These are phyloP conservation scores for Thermochaetoides dissita DNA, from an alignment of 2,329 filamentous ascomycete species.

Conservation along the genomic window DNA sequence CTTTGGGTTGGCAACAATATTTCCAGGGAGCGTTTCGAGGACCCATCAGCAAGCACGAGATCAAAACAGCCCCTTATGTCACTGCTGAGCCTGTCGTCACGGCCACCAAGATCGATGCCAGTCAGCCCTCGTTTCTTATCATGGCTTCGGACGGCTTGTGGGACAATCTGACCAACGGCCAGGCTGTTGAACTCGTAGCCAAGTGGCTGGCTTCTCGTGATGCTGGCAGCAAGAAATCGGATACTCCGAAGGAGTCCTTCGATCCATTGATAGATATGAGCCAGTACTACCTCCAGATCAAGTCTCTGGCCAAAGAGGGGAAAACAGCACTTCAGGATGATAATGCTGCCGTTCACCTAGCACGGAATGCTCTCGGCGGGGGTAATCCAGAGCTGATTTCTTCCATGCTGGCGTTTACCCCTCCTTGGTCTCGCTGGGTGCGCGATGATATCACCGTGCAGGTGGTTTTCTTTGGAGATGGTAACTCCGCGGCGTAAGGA, in stretches of 20 bases:
- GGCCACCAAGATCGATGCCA: conserved; percentile 78
- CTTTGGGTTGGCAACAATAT: conserved; percentile 64
- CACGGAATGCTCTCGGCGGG: conserved; percentile 87
- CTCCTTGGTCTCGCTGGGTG: conserved; percentile 82
- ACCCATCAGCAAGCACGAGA: conserved; percentile 56
- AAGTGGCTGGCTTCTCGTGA: conserved; percentile 55
- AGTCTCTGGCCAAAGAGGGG: no score
- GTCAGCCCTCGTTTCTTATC: conserved; percentile 86
- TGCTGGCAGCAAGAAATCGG: no score
- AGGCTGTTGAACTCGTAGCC: conserved; percentile 89
- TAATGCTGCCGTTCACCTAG: conserved; percentile 89
- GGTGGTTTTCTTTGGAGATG: conserved; percentile 83
- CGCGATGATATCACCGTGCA: conserved; percentile 93
- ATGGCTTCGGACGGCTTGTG: conserved; percentile 93
- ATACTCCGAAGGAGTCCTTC: no score
- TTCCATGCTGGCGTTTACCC: conserved; percentile 77
- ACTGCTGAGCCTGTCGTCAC: conserved; percentile 92
- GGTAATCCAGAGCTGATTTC: conserved; percentile 89
- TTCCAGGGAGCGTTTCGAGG: conserved; percentile 81
- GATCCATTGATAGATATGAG: no score
- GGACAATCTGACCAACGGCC: conserved; percentile 99
- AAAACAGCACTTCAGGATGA: conserved; percentile 55
- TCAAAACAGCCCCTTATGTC: conserved; percentile 91
- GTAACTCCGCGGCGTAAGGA: no score
- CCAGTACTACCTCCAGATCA: no score